Conservation (phyloP, 345 rosid genomes). For the Capsella bursapastoris region DNA sequence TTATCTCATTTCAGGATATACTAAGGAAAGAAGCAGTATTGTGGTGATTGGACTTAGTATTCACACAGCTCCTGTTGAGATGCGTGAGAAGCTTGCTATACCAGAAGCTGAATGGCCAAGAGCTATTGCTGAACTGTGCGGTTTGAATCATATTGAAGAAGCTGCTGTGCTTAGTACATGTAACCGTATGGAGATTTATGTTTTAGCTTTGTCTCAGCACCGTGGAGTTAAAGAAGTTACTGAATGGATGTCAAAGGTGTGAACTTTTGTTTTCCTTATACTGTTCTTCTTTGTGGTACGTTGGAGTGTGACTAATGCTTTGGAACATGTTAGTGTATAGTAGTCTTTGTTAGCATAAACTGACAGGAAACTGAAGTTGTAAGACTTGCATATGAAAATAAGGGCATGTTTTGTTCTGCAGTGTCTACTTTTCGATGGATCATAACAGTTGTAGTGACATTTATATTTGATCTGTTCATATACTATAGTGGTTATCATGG, state of each 20-base stretch:
- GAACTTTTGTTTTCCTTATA: not conserved
- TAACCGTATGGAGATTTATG: slow-evolving; percentile 81
- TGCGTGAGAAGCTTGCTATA: slow-evolving; percentile 83
- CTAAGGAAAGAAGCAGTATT: slow-evolving; percentile 77
- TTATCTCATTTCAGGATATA: slow-evolving; percentile 55
- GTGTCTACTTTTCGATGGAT: not conserved
- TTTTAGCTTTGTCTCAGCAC: slow-evolving; percentile 73
- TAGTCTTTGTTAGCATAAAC: not conserved
- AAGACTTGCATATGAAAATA: not conserved
- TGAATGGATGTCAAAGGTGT: slow-evolving; percentile 93
- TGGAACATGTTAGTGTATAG: not conserved
- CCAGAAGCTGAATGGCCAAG: slow-evolving; percentile 89
- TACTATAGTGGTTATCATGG: not conserved
- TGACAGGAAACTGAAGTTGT: not conserved
- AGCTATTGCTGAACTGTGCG: slow-evolving; percentile 80
- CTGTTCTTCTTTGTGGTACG: not conserved
- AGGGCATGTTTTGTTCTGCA: not conserved
- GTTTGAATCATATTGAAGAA: slow-evolving; percentile 87
- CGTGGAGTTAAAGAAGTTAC: slow-evolving; percentile 87
- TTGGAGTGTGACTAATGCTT: not conserved
- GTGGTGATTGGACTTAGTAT: slow-evolving; percentile 76
- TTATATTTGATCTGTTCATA: not conserved
- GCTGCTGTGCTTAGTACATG: slow-evolving; percentile 88
- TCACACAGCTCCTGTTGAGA: slow-evolving; percentile 79
- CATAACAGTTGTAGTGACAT: not conserved